Conservation (phyloP, 352 stramenopile genomes). For the Phytophthora brassicae region DNA sequence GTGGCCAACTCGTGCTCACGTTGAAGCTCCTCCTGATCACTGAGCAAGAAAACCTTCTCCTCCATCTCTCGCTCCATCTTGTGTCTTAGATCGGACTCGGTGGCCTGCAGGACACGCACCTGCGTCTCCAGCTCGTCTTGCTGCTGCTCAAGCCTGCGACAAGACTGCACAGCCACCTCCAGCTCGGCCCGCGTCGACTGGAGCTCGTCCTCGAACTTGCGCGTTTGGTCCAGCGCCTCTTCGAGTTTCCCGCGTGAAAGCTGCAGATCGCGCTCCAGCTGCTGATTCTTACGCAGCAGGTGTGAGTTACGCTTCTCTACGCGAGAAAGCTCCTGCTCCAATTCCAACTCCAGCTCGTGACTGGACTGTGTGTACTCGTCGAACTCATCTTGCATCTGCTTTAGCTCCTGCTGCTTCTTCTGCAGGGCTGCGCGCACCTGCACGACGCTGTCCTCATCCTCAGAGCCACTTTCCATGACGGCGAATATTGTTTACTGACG, state of each 20-base stretch:
- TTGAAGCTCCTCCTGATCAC: slow-evolving; percentile 82
- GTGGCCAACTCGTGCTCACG: slow-evolving; percentile 74
- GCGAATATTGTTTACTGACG: neutral
- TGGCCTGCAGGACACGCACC: slow-evolving; percentile 80
- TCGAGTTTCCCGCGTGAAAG: slow-evolving; percentile 54
- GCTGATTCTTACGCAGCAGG: slow-evolving; percentile 46
- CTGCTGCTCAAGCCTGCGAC: slow-evolving; percentile 67
- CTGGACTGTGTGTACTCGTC: slow-evolving; percentile 86
- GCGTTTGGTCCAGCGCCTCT: slow-evolving; percentile 49
- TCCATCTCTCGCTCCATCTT: slow-evolving; percentile 87
- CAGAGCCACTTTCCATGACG: slow-evolving; percentile 36
- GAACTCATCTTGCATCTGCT: slow-evolving; percentile 72
- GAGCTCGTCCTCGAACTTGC: slow-evolving; percentile 58
- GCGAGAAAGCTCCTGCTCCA: slow-evolving; percentile 74
- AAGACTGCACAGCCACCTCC: slow-evolving; percentile 31
- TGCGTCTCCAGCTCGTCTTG: slow-evolving; percentile 80
- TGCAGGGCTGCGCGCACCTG: slow-evolving; percentile 51
- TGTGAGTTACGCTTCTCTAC: slow-evolving; percentile 54
- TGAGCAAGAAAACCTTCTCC: slow-evolving; percentile 84
- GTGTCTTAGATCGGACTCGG: slow-evolving; percentile 73
- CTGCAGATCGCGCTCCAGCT: slow-evolving; percentile 57
- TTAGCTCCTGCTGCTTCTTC: slow-evolving; percentile 61
- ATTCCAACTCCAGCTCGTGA: slow-evolving; percentile 74
- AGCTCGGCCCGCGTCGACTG: slow-evolving; percentile 47
- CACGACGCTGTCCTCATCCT: slow-evolving; percentile 35